Conservation (phyloP, 169 alveolate species). For the Ophryocystis elektroscirrha region DNA sequence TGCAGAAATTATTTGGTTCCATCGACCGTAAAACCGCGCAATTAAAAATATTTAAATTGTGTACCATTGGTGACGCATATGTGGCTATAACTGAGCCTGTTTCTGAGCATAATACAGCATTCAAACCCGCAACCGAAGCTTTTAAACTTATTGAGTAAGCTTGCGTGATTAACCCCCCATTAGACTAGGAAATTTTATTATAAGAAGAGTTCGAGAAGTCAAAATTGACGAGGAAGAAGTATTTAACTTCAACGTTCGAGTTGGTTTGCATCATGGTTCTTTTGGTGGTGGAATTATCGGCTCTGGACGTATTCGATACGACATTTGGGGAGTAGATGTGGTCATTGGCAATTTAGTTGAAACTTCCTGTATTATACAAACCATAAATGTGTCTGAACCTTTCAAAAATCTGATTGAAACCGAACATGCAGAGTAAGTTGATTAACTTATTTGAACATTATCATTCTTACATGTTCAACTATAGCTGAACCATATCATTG, state of each 20-base stretch:
- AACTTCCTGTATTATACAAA: constrained; percentile 71
- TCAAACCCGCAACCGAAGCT: neutral
- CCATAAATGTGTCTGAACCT: constrained; percentile 53
- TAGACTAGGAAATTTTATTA: neutral
- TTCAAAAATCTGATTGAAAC: constrained; percentile 10
- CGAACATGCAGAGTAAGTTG: constrained; percentile 21
- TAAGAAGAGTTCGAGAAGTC: too few species aligned
- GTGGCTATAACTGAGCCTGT: constrained; percentile 90
- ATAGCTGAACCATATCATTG: too few species aligned
- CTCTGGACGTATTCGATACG: constrained; percentile 64
- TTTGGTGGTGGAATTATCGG: constrained; percentile 88
- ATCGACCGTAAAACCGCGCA: constrained; percentile 50
- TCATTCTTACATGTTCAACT: too few species aligned
- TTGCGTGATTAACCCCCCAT: too few species aligned
- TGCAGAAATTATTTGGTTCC: constrained; percentile 13
- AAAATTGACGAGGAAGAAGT: too few species aligned
- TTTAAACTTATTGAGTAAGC: too few species aligned
- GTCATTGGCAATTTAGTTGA: constrained; percentile 74
- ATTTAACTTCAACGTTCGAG: constrained; percentile 67
- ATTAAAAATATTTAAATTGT: constrained; percentile 39
- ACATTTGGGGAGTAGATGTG: constrained; percentile 76
- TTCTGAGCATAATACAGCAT: constrained; percentile 13
- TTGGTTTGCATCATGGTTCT: constrained; percentile 85
- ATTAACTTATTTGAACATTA: too few species aligned
- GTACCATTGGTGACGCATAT: constrained; percentile 98